Base-by-base conservation (phyloP, 2,329 filamentous ascomycete genomes). In the Monilinia fructigena region DNA sequence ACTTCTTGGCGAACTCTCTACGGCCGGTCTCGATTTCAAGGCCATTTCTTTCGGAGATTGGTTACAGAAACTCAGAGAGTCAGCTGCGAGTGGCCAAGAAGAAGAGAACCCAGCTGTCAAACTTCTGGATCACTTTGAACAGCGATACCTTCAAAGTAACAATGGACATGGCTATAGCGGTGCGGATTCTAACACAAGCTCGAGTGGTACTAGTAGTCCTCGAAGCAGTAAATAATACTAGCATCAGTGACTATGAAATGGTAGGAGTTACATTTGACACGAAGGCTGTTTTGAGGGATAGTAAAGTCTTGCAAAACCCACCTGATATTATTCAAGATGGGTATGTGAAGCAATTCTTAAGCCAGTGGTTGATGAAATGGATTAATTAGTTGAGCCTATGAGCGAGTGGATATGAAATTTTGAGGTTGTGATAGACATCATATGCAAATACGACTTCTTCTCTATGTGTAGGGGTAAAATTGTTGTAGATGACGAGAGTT, bases 1-100 rank as follows among this genome's bases (percentile, higher is more conserved):
- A 55, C 74, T 88, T 7, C 78, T 87, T 0, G 83, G 83, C 3
- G 78, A 78, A 2, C 74, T 87, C 10, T 74, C 72, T 28, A 70
- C 73, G 0, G 78, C 80, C 0, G 82, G 82, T 0, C 71, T 85
- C 3, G 68, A 77, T 23, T 83, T 83, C 60, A 75, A 79, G 20
- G 73, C 77, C 4, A 79, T 85, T 1, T 69, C 77, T 3, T 76
- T 78, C 53, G 72, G 74, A 5, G 77, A 82, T 54, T 84, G 82
- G 82, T 72, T 84, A 23, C 69, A 74, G 11, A 75, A 77, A 4
- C 71, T 86, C 20, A 75, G 81, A 11, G 76, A 74, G 2, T 80
- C 79, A 3, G 79, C 83, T 65, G 78, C 83, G 62, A 78, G 85
- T 72, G 80, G 65, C 8, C 61, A 66, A 31, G 65, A 63, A 45